Evolutionary conservation across 257 asterid species (phyloP).

Genomic region (Orobanche coerulescens): DNA sequence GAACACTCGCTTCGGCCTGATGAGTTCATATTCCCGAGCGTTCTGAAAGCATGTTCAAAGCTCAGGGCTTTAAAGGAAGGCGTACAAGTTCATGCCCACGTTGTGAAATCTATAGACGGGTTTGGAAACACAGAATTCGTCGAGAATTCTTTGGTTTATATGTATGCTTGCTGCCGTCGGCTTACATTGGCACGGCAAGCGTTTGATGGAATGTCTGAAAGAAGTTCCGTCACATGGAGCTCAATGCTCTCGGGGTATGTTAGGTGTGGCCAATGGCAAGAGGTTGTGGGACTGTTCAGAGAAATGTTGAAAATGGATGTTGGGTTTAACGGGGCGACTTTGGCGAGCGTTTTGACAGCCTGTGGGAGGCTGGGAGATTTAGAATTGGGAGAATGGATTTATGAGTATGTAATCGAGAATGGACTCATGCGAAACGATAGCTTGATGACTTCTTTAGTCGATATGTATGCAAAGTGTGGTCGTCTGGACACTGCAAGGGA

Average conservation of each 20-base stretch:
- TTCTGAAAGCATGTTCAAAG: slow-evolving; percentile 38
- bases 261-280: slow-evolving; percentile 30
- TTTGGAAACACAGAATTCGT: slow-evolving; percentile 21
- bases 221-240: slow-evolving; percentile 33
- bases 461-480: slow-evolving; percentile 42
- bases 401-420: slow-evolving; percentile 25
- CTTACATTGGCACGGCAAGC: slow-evolving; percentile 25
- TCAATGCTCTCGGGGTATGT: slow-evolving; percentile 40
- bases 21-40: slow-evolving; percentile 26
- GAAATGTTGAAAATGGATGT: slow-evolving; percentile 23
- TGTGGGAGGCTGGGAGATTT: slow-evolving; percentile 38
- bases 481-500: slow-evolving; percentile 29
- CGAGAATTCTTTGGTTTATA: slow-evolving; percentile 33
- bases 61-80: slow-evolving; percentile 34
- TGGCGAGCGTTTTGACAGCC: slow-evolving; percentile 37
- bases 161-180: slow-evolving; percentile 35
- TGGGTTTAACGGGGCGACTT: slow-evolving; percentile 25
- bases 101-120: slow-evolving; percentile 20
- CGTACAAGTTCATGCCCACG: slow-evolving; percentile 34
- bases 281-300: slow-evolving; percentile 25
- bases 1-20: slow-evolving; percentile 30
- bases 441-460: slow-evolving; percentile 37
- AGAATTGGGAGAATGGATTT: slow-evolving; percentile 40
- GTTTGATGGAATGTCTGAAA: slow-evolving; percentile 35
- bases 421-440: slow-evolving; percentile 21